These are phyloP conservation scores for Coemansia sp. DNA, from an alignment of 192 early-diverging fungal genomes.

Conservation along the genomic window DNA sequence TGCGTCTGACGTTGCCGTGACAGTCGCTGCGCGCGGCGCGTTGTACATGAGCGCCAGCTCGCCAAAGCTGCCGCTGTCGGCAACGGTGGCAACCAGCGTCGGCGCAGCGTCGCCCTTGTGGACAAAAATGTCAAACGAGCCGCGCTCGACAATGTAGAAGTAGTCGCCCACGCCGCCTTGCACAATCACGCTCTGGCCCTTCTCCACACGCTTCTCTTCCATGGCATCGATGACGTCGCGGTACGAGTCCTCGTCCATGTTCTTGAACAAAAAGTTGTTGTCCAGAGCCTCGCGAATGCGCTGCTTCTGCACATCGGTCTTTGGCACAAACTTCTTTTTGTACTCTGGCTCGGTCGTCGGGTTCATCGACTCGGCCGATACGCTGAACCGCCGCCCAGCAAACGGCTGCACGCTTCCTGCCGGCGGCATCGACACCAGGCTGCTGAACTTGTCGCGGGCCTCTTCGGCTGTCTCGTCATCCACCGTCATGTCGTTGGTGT, in stretches of 20 bases:
- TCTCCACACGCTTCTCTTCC: constrained; percentile 78
- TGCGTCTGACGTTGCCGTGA: constrained; percentile 78
- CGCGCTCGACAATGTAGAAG: constrained; percentile 97
- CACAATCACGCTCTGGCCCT: constrained; percentile 77
- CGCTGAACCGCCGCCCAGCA: constrained; percentile 88
- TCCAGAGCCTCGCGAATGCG: constrained; percentile 80
- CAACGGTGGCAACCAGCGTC: constrained; percentile 77
- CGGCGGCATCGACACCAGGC: constrained; percentile 57
- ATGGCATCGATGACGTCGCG: constrained; percentile 95
- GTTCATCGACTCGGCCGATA: constrained; percentile 95
- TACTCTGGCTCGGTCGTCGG: constrained; percentile 77
- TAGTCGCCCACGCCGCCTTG: constrained; percentile 97
- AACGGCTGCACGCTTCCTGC: constrained; percentile 66
- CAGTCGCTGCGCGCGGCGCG: constrained; percentile 94
- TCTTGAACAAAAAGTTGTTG: constrained; percentile 92
- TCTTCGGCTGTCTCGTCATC: constrained; percentile 64
- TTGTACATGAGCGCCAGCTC: constrained; percentile 99
- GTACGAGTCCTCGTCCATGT: constrained; percentile 94
- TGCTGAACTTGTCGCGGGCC: constrained; percentile 60
- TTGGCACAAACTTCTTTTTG: constrained; percentile 83
- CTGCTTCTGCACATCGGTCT: constrained; percentile 78
- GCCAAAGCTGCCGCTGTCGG: constrained; percentile 89
- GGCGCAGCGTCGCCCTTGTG: constrained; percentile 62
- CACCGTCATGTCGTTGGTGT: constrained; percentile 57
- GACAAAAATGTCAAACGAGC: constrained; percentile 90